Conservation (phyloP, 1,139 yeast genomes). For the Blastobotrys capitulatus region DNA sequence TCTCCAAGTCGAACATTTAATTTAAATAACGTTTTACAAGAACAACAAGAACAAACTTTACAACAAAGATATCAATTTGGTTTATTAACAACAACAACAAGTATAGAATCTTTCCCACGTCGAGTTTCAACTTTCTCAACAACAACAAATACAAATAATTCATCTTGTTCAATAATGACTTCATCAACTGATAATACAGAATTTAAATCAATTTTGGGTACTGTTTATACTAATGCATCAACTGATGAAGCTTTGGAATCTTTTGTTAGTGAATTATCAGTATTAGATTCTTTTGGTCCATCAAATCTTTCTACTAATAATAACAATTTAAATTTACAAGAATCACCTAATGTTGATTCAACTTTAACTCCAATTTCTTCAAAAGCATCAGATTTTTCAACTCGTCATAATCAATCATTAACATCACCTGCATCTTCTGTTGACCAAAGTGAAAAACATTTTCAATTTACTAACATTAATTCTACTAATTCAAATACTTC, state of each 20-base stretch:
- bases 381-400: slow-evolving; percentile 7
- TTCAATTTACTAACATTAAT: slow-evolving; percentile 1
- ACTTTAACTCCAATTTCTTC: slow-evolving; percentile 11
- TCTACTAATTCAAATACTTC: neutral
- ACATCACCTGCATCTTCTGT: slow-evolving; percentile 12
- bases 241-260: slow-evolving; percentile 24
- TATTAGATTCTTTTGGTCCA: slow-evolving; percentile 23
- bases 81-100: neutral
- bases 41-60: neutral
- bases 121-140: neutral
- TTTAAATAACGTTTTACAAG: neutral
- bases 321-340: too few relatives aligned
- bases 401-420: neutral
- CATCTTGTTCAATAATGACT: neutral
- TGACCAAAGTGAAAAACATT: slow-evolving; percentile 7
- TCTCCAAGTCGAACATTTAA: slow-evolving; percentile 11
- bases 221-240: slow-evolving; percentile 8
- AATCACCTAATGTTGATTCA: neutral
- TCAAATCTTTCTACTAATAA: neutral
- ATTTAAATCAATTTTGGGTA: neutral
- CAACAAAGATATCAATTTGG: slow-evolving; percentile 8
- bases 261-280: slow-evolving; percentile 23
- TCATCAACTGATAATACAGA: neutral
- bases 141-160: neutral
- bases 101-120: neutral